These are phyloP conservation scores for Fusarium liriodendri DNA, from an alignment of 2,329 filamentous ascomycete species.

Conservation along the genomic window DNA sequence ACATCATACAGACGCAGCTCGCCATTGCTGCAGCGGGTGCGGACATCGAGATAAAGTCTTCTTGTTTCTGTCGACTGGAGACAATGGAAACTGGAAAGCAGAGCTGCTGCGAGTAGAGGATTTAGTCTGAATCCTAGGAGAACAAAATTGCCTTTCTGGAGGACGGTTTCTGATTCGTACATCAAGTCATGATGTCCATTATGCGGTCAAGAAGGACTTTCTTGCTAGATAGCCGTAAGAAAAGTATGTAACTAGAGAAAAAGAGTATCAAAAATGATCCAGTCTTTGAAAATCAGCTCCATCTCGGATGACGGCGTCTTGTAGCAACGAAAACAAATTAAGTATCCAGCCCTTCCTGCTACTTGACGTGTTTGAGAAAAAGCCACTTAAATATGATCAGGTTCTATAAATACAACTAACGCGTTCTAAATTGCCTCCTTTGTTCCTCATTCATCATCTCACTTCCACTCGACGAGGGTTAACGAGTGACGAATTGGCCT, in stretches of 20 bases:
- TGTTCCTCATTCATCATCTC: not conserved
- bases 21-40: not conserved
- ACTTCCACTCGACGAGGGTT: not conserved
- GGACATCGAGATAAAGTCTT: not conserved
- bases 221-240: not conserved
- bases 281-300: not conserved
- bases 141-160: not conserved
- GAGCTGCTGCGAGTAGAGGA: not conserved
- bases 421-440: not conserved
- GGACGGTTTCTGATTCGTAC: not conserved
- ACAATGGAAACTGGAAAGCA: not conserved
- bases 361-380: not conserved
- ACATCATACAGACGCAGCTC: not conserved
- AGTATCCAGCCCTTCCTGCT: not conserved
- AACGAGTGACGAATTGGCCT: not conserved
- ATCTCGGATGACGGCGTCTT: not conserved
- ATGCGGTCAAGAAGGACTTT: not conserved
- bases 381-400: no score
- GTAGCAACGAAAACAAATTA: no score
- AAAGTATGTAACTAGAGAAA: not conserved
- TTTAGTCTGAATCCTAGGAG: not conserved
- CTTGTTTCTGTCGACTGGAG: slow-evolving; percentile 10
- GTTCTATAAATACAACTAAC: no score
- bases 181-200: not conserved
- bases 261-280: not conserved